These are phyloP conservation scores for Amorphotheca resinae DNA, from an alignment of 495 filamentous ascomycete genomes.

Conservation along the genomic window DNA sequence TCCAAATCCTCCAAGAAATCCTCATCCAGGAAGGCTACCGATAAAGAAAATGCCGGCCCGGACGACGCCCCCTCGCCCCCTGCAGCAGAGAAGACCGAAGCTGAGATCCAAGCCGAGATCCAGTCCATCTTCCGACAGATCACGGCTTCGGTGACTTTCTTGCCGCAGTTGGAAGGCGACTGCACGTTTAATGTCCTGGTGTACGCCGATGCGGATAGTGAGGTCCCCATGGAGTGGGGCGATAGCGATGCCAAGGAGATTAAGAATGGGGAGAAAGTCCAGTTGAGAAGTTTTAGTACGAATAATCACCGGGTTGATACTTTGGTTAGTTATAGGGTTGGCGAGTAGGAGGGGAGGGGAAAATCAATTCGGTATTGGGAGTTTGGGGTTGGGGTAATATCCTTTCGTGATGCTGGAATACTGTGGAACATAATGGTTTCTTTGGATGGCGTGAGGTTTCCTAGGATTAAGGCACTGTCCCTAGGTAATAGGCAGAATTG, in stretches of 20 bases:
- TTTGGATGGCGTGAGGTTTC: background rate
- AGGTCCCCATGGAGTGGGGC: constrained; percentile 97
- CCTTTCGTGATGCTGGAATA: background rate
- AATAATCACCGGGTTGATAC: constrained; percentile 89
- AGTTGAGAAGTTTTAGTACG: constrained; percentile 90
- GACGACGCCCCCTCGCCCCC: constrained; percentile 22
- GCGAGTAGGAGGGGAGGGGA: constrained; percentile 25
- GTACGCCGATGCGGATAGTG: constrained; percentile 91
- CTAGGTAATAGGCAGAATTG: too few relatives aligned
- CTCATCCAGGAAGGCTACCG: constrained; percentile 26
- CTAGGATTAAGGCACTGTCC: too few relatives aligned
- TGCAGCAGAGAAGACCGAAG: constrained; percentile 65
- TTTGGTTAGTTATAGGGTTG: constrained; percentile 73
- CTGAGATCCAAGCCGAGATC: constrained; percentile 90
- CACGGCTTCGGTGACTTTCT: constrained; percentile 92
- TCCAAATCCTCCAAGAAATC: constrained; percentile 38
- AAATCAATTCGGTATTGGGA: background rate
- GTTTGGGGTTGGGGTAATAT: constrained; percentile 1
- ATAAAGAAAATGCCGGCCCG: constrained; percentile 51
- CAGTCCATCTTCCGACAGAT: constrained; percentile 94
- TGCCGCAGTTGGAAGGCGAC: constrained; percentile 81
- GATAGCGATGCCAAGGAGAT: constrained; percentile 98
- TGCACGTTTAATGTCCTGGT: constrained; percentile 99
- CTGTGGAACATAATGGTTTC: background rate
- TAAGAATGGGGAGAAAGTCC: constrained; percentile 87